Evolutionary conservation across 331 rosid genomes (phyloP).

Genomic region (Quercus tomentella): DNA sequence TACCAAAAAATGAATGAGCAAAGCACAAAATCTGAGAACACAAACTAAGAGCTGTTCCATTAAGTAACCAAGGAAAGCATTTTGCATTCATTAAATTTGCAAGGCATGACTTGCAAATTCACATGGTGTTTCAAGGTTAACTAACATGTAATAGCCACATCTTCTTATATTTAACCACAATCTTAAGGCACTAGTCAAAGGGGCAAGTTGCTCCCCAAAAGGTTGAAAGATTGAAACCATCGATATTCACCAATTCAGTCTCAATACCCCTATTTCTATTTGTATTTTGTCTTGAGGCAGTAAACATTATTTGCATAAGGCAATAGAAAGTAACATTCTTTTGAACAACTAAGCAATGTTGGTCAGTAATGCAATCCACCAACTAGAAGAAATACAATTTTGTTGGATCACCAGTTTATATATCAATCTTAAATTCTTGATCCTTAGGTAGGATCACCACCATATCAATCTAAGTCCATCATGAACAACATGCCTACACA

Average conservation of each 20-base stretch:
- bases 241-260: neutral
- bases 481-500: conserved; percentile 7
- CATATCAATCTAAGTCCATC: conserved; percentile 1
- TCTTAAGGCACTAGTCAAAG: neutral
- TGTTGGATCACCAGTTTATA: neutral
- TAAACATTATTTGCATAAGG: neutral
- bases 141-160: neutral
- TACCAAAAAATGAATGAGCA: neutral
- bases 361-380: neutral
- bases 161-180: neutral
- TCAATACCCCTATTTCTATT: neutral
- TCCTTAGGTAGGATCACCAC: neutral
- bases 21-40: neutral
- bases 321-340: neutral
- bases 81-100: neutral
- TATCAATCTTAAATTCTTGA: neutral
- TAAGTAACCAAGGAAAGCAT: neutral
- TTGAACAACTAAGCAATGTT: neutral
- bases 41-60: neutral
- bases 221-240: neutral
- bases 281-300: neutral
- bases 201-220: neutral
- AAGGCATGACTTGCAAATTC: too few species aligned
- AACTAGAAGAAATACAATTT: neutral
- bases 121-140: neutral